These are phyloP conservation scores for Colletotrichum nymphaeae DNA, from an alignment of 2,329 filamentous ascomycete species.

Conservation along the genomic window DNA sequence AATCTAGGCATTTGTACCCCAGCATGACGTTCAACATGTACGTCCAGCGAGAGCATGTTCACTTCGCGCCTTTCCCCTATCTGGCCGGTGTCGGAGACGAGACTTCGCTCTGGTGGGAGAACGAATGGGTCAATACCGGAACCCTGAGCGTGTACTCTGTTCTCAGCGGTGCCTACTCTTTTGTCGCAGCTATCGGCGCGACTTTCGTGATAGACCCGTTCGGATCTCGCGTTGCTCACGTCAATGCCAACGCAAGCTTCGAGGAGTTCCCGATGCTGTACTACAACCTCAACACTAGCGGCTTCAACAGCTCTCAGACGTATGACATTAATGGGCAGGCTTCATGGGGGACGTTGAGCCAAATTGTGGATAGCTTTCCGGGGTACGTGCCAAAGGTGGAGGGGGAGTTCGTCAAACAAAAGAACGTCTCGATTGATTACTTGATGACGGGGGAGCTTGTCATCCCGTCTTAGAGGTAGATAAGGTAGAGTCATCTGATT, in stretches of 20 bases:
- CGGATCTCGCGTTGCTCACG: not conserved
- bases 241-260: not conserved
- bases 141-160: constrained; percentile 2
- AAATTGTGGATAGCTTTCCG: constrained; percentile 20
- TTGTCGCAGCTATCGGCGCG: not conserved
- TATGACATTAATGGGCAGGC: constrained; percentile 6
- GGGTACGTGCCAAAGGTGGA: constrained; percentile 14
- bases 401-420: not conserved
- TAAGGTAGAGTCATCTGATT: too few relatives aligned
- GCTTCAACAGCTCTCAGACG: constrained; percentile 5
- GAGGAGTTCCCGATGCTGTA: constrained; percentile 6
- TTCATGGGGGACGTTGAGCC: constrained; percentile 13
- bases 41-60: constrained; percentile 16
- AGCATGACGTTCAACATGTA: constrained; percentile 26
- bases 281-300: not conserved
- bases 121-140: not conserved
- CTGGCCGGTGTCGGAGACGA: not conserved
- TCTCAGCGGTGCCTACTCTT: constrained; percentile 2
- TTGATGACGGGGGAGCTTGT: not conserved
- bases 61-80: constrained; percentile 14
- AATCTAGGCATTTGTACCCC: constrained; percentile 4
- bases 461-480: not conserved
- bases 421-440: constrained; percentile 5
- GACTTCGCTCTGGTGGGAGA: constrained; percentile 5
- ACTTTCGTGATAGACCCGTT: not conserved